Conservation (phyloP, 768 basidiomycete genomes). For the Amanita rubescens region DNA sequence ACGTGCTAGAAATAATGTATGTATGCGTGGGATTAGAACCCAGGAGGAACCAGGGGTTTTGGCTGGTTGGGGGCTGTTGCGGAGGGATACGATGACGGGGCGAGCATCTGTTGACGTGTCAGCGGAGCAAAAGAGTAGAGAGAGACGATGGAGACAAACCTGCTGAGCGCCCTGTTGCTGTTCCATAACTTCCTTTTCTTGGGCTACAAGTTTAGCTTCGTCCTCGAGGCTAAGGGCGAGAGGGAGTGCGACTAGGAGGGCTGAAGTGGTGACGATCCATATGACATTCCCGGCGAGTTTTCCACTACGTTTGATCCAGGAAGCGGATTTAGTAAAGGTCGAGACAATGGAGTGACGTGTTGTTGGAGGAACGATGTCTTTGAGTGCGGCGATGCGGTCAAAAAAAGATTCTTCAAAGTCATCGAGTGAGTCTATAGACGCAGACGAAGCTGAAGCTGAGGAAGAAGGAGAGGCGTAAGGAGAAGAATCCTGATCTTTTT, state of each 20-base stretch:
- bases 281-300: slow-evolving; percentile 82
- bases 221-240: slow-evolving; percentile 92
- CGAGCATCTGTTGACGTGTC: slow-evolving; percentile 56
- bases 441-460: slow-evolving; percentile 62
- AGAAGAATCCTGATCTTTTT: slow-evolving; percentile 57
- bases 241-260: slow-evolving; percentile 88
- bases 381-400: slow-evolving; percentile 86
- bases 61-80: slow-evolving; percentile 28
- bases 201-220: slow-evolving; percentile 88
- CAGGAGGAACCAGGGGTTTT: slow-evolving; percentile 74
- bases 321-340: slow-evolving; percentile 50
- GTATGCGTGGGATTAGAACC: slow-evolving; percentile 45
- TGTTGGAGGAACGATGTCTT: slow-evolving; percentile 91
- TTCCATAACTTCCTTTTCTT: slow-evolving; percentile 90
- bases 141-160: slow-evolving; percentile 36
- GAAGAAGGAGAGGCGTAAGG: slow-evolving; percentile 73
- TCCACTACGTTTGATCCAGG: slow-evolving; percentile 57
- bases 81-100: slow-evolving; percentile 51
- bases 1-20: neutral
- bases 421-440: slow-evolving; percentile 73
- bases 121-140: slow-evolving; percentile 10
- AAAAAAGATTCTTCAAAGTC: slow-evolving; percentile 74
- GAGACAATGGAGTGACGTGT: slow-evolving; percentile 73
- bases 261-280: slow-evolving; percentile 93
- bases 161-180: slow-evolving; percentile 92